Percentiles rank a stretch among this genome's conserved stretches.
These are phyloP conservation scores for Ogataea glucozyma DNA, from an alignment of 805 yeast genomes.

Conservation along the genomic window DNA sequence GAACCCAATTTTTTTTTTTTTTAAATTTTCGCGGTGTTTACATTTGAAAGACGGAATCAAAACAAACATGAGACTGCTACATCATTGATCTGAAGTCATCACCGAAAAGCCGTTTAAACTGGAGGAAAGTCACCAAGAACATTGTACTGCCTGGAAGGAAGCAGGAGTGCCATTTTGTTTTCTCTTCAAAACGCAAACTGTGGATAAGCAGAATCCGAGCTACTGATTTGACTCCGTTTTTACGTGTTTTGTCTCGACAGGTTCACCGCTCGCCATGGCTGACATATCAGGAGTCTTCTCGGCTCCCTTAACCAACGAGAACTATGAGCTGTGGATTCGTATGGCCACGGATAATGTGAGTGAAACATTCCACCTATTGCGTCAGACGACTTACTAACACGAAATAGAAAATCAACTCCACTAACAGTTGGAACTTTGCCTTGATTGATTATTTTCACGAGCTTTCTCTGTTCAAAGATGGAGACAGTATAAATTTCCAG, in stretches of 20 bases:
- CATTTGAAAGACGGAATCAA: constrained; percentile 9
- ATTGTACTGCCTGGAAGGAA: too few relatives aligned
- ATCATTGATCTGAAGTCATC: not conserved
- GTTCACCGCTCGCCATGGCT: constrained; percentile 13
- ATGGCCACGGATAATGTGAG: constrained; percentile 69
- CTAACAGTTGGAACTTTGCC: constrained; percentile 89
- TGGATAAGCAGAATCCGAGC: not conserved
- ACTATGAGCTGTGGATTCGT: constrained; percentile 79
- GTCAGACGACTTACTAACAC: constrained; percentile 10
- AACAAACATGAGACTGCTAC: constrained; percentile 3
- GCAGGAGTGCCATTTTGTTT: not conserved
- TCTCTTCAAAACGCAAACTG: too few relatives aligned
- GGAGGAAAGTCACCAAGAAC: not conserved
- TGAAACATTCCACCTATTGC: too few relatives aligned
- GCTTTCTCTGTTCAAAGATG: constrained; percentile 69
- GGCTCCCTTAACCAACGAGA: constrained; percentile 37
- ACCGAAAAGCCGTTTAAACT: not conserved
- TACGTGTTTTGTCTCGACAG: not conserved
- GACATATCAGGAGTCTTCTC: constrained; percentile 20
- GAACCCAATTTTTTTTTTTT: not conserved
- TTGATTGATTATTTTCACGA: constrained; percentile 91
- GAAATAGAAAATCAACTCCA: constrained; percentile 71
- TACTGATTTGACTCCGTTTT: not conserved
- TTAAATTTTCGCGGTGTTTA: constrained; percentile 9
- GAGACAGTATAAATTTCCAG: constrained; percentile 83